Evolutionary conservation across 495 filamentous ascomycete species (phyloP).

Genomic region (Lasiosphaeria miniovina): DNA sequence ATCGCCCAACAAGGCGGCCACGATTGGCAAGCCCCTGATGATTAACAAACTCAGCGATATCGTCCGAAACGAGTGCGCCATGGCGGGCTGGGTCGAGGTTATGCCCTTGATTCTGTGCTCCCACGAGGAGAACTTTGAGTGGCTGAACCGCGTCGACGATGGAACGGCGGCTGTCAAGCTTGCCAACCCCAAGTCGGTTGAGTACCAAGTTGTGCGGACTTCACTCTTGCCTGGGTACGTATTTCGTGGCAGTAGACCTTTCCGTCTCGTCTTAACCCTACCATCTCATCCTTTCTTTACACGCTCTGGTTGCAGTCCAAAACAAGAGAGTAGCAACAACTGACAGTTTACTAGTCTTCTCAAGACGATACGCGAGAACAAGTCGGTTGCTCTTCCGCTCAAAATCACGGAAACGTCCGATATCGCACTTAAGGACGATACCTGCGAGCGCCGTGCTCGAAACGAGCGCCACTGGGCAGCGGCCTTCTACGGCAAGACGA

Average conservation of each 20-base stretch:
- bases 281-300: too few species aligned
- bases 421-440: conserved; percentile 81
- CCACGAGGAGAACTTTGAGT: conserved; percentile 96
- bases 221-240: conserved; percentile 69
- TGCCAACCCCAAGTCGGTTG: conserved; percentile 91
- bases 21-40: conserved; percentile 79
- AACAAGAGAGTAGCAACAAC: not conserved
- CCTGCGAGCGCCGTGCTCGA: conserved; percentile 73
- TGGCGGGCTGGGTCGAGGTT: conserved; percentile 95
- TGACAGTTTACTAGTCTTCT: conserved; percentile 50
- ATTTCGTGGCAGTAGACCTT: not conserved
- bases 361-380: conserved; percentile 95
- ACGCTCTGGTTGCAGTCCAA: not conserved
- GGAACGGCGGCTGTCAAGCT: conserved; percentile 82
- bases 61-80: conserved; percentile 81
- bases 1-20: conserved; percentile 77
- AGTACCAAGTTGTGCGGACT: conserved; percentile 96
- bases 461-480: conserved; percentile 95
- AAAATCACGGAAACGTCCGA: conserved; percentile 93
- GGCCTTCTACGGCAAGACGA: conserved; percentile 92
- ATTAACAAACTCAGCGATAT: conserved; percentile 96
- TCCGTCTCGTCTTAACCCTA: not conserved
- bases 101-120: conserved; percentile 96
- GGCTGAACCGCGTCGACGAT: conserved; percentile 89
- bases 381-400: conserved; percentile 81